These are phyloP conservation scores for Blastocystis sp. DNA, from an alignment of 352 stramenopile genomes.

Conservation along the genomic window DNA sequence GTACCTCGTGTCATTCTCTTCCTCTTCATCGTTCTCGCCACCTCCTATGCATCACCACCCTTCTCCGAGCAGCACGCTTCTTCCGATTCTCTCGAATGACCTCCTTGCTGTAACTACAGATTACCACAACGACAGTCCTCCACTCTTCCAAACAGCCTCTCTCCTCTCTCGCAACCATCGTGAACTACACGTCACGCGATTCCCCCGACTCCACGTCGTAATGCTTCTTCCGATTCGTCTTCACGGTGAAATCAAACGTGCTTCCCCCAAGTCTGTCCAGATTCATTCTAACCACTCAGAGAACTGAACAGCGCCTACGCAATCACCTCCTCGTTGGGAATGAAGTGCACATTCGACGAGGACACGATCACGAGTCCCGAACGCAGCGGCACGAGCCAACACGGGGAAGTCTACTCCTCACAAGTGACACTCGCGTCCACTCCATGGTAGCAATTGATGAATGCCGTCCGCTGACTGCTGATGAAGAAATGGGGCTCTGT, in stretches of 20 bases:
- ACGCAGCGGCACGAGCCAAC: constrained; percentile 20
- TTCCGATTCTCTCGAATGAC: constrained; percentile 48
- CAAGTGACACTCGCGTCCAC: not conserved
- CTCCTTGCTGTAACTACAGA: constrained; percentile 49
- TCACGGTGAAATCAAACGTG: constrained; percentile 64
- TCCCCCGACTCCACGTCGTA: not conserved
- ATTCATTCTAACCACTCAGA: constrained; percentile 67
- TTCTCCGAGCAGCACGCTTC: not conserved
- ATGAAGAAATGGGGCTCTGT: constrained; percentile 48
- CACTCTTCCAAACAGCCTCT: constrained; percentile 50
- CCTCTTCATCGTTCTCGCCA: constrained; percentile 6
- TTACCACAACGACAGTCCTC: not conserved
- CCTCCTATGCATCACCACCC: not conserved
- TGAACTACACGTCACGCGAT: constrained; percentile 19
- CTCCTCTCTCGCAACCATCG: constrained; percentile 62
- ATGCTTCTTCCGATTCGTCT: constrained; percentile 32
- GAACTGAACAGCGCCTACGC: not conserved
- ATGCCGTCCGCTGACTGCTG: constrained; percentile 26
- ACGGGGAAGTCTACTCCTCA: constrained; percentile 30
- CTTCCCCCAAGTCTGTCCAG: constrained; percentile 50
- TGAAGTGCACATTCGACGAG: constrained; percentile 26
- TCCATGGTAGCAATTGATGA: constrained; percentile 59
- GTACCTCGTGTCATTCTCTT: constrained; percentile 53
- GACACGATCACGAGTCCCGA: constrained; percentile 28
- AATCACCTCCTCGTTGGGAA: constrained; percentile 40